Evolutionary conservation across 768 basidiomycete species (phyloP), one percentile per base, ranked within the genome.

Genomic region (Paxillus ammoniavirescens): DNA sequence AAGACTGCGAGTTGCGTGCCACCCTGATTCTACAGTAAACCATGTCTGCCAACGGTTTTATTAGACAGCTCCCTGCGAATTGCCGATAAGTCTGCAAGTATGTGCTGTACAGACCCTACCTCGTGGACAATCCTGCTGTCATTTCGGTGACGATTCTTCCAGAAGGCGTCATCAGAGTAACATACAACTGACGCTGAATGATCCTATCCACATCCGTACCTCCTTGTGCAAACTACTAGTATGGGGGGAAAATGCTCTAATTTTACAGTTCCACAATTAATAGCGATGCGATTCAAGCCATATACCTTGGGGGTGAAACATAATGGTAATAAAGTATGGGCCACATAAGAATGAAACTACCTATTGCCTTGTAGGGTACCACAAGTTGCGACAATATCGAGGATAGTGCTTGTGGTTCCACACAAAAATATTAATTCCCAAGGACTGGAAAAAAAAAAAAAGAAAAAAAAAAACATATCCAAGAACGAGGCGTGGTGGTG

Each of bases 251-350:
- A 28, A 41, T 50, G 38, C 14, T 37, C 48, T 59, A 54, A 26
- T 46, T 43, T 57, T 53, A 61, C 51, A 50, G 54, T 33, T 30
- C 44, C 38, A 61, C 58, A 47, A 60, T 58, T 52, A 57, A 49
- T 48, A 56, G 45, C 23, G 48, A 60, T 45, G 47, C 55, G 57
- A 50, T 45, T 45, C 52, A 50, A 53, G 30, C 45, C 56, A 48
- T 52, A 52, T 44, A 51, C 66, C 57, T 55, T 48, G 37, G 43
- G 37, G 43, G 54, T 33, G 13, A 58, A 55, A 54, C 65, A 67
- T 60, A 54, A 57, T 42, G 52, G 61, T 50, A 56, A 69, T 72
- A 70, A 68, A 64, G 58, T 59, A 70, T 52, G 35, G 31, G 49
- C 52, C 61, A 57, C 57, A 58, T 60, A 66, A 57, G 56, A 61